A percentile compares a stretch with the other conserved stretches of the same genome.
Evolutionary conservation across 768 basidiomycete genomes (phyloP).

Genomic region (Astraeus odoratus): DNA sequence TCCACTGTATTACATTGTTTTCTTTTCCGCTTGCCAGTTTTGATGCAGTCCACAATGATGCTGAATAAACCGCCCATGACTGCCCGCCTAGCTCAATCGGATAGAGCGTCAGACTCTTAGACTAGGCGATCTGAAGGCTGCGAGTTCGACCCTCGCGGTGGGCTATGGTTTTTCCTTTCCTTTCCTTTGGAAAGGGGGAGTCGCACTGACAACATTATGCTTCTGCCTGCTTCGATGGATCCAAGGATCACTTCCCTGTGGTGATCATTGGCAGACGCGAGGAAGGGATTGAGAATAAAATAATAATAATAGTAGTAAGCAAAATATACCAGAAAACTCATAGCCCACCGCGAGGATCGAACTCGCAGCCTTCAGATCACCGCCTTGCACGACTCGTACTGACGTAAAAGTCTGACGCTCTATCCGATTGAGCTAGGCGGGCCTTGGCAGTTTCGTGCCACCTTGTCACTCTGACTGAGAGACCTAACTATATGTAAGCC

Average conservation of each 20-base stretch:
- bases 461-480: too few species aligned
- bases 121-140: slow-evolving; percentile 45
- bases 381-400: slow-evolving; percentile 31
- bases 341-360: slow-evolving; percentile 61
- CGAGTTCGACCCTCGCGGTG: slow-evolving; percentile 62
- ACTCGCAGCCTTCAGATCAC: slow-evolving; percentile 52
- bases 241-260: too few species aligned
- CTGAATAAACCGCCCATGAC: too few species aligned
- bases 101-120: slow-evolving; percentile 50
- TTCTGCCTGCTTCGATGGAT: too few species aligned
- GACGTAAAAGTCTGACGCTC: slow-evolving; percentile 50
- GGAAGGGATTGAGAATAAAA: not conserved
- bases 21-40: too few species aligned
- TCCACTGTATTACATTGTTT: too few species aligned
- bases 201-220: too few species aligned
- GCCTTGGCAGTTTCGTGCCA: slow-evolving; percentile 15
- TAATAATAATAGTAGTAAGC: not conserved
- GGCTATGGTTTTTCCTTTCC: slow-evolving; percentile 30
- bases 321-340: slow-evolving; percentile 1
- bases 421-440: slow-evolving; percentile 49
- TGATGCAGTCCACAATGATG: too few species aligned
- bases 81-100: slow-evolving; percentile 47
- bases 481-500: not conserved
- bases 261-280: too few species aligned
- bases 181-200: too few species aligned